Evolutionary conservation across 1,284 basidiomycete genomes (phyloP).

Genomic region (Agroathelia rolfsii): DNA sequence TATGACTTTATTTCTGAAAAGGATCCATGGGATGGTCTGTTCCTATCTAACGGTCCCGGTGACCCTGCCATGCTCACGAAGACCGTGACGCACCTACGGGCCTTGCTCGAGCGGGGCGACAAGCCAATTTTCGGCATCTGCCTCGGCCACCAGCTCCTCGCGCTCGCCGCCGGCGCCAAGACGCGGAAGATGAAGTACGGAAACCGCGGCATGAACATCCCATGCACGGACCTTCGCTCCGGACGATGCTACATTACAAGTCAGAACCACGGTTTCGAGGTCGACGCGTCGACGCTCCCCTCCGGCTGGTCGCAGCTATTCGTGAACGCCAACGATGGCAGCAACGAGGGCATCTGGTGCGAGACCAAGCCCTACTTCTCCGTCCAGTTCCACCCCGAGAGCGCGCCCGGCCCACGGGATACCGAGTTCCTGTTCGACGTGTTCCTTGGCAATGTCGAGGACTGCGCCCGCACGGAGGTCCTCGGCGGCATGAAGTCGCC

Average conservation of each 20-base stretch:
- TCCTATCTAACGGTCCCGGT: constrained; percentile 97
- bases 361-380: constrained; percentile 92
- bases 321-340: constrained; percentile 93
- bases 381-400: constrained; percentile 99
- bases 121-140: constrained; percentile 98
- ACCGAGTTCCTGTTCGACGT: constrained; percentile 99
- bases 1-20: constrained; percentile 77
- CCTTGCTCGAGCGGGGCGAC: constrained; percentile 65
- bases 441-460: constrained; percentile 83
- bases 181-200: constrained; percentile 99
- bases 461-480: constrained; percentile 62
- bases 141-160: constrained; percentile 95
- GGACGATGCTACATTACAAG: constrained; percentile 98
- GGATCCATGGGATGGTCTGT: constrained; percentile 89
- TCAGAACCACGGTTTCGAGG: constrained; percentile 98
- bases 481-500: constrained; percentile 79
- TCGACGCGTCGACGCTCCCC: constrained; percentile 76
- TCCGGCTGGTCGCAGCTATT: constrained; percentile 91
- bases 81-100: constrained; percentile 67
- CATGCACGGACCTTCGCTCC: constrained; percentile 89
- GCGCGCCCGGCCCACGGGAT: constrained; percentile 95
- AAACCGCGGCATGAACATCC: constrained; percentile 98
- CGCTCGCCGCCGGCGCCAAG: constrained; percentile 86
- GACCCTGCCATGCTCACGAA: constrained; percentile 82
- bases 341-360: constrained; percentile 97